A percentile compares a stretch with the other conserved stretches of the same genome.
Conservation (phyloP, 2,329 filamentous ascomycete genomes). For the Colletotrichum sp. region DNA sequence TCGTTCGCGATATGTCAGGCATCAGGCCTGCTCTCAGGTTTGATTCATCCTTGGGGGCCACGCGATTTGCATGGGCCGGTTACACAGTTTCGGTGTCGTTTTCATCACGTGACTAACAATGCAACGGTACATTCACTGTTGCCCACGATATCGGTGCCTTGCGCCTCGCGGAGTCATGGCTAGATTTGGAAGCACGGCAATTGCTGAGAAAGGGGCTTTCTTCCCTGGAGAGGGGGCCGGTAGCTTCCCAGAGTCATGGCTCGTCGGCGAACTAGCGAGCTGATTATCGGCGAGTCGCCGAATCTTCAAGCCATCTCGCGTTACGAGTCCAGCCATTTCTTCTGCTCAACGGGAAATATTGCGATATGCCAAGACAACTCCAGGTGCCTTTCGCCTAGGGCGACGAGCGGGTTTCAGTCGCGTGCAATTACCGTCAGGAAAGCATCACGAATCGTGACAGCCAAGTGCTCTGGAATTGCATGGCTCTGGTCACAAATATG, state of each 20-base stretch:
- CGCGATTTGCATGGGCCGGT: slow-evolving; percentile 11
- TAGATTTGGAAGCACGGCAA: background rate
- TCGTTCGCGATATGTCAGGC: background rate
- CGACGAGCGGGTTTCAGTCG: background rate
- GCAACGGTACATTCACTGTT: background rate
- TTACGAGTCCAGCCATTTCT: background rate
- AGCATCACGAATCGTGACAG: background rate
- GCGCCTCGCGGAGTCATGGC: background rate
- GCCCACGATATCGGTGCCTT: background rate
- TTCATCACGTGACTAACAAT: slow-evolving; percentile 14
- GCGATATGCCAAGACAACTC: background rate
- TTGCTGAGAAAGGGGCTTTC: background rate
- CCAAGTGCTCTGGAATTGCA: background rate
- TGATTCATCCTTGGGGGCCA: slow-evolving; percentile 16
- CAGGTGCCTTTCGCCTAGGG: background rate
- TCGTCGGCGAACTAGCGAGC: background rate
- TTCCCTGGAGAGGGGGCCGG: background rate
- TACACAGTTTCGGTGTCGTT: slow-evolving; percentile 16
- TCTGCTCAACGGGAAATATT: background rate
- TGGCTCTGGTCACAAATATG: background rate
- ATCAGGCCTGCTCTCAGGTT: background rate
- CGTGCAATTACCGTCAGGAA: background rate
- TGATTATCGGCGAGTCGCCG: background rate
- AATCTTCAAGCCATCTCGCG: background rate
- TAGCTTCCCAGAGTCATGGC: background rate